A percentile compares a stretch with the other conserved stretches of the same genome.
phyloP scores from a whole-genome alignment of 2,329 filamentous ascomycete species.

The Pezicula radicicola region DNA sequence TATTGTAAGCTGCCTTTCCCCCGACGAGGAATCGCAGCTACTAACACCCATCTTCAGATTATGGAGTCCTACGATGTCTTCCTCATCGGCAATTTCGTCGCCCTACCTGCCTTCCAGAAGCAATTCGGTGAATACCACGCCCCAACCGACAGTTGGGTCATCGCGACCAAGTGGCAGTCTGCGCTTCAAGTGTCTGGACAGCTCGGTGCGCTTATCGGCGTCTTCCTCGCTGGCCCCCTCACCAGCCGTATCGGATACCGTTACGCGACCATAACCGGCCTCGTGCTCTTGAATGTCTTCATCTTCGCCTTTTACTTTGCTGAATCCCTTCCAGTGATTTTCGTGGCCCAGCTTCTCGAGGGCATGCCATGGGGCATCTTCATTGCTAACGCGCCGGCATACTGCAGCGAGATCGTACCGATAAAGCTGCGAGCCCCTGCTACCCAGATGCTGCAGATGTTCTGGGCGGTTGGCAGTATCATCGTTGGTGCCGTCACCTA shows the following conservation, averaged over 20 bases:
- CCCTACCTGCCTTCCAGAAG: slow-evolving; percentile 40
- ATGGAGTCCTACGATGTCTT: slow-evolving; percentile 63
- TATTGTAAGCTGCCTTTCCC: slow-evolving; percentile 40
- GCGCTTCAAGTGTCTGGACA: slow-evolving; percentile 52
- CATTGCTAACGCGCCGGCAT: slow-evolving; percentile 59
- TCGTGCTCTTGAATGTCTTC: slow-evolving; percentile 53
- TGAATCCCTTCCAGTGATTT: slow-evolving; percentile 36
- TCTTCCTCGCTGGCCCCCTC: slow-evolving; percentile 53
- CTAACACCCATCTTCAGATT: slow-evolving; percentile 35
- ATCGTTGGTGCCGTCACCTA: slow-evolving; percentile 55
- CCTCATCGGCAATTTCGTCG: slow-evolving; percentile 54
- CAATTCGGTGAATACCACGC: slow-evolving; percentile 40
- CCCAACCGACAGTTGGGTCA: slow-evolving; percentile 28
- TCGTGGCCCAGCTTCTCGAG: slow-evolving; percentile 53
- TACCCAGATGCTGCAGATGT: slow-evolving; percentile 62
- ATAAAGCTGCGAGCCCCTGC: slow-evolving; percentile 51
- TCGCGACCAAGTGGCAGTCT: slow-evolving; percentile 52
- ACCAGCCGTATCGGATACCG: slow-evolving; percentile 56
- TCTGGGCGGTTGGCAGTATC: slow-evolving; percentile 59
- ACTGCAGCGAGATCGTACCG: slow-evolving; percentile 58
- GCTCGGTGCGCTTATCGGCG: slow-evolving; percentile 55
- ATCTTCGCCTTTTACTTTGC: slow-evolving; percentile 60
- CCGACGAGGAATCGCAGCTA: background rate
- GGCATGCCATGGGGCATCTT: slow-evolving; percentile 62
- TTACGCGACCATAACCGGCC: slow-evolving; percentile 48